A percentile compares a stretch with the other conserved stretches of the same genome.
These are phyloP conservation scores for Fusarium subtropicale DNA, from an alignment of 2,329 filamentous ascomycete genomes.

Conservation along the genomic window DNA sequence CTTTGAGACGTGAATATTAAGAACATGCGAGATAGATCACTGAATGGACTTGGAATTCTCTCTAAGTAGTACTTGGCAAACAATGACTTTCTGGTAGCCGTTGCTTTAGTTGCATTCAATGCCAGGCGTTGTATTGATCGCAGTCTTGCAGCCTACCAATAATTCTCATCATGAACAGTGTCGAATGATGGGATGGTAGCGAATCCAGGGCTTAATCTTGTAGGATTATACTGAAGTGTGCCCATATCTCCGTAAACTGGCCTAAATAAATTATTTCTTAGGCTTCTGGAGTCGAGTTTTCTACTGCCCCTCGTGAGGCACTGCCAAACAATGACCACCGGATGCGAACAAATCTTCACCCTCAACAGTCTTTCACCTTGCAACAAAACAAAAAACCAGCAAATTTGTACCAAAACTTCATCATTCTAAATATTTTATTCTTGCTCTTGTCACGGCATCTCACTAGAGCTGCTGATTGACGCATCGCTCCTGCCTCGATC, in stretches of 20 bases:
- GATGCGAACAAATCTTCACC: neutral
- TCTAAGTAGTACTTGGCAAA: no score
- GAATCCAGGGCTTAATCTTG: no score
- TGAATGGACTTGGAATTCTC: neutral
- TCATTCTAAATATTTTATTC: neutral
- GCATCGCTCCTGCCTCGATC: neutral
- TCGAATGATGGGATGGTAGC: no score
- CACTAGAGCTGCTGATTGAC: neutral
- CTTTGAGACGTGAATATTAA: neutral
- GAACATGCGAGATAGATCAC: neutral
- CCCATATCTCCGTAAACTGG: no score
- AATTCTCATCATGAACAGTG: no score
- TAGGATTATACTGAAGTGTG: no score
- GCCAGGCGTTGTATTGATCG: no score
- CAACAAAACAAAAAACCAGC: neutral
- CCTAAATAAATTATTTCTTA: no score
- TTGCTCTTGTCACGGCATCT: neutral
- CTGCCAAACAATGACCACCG: neutral
- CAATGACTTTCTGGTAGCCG: no score
- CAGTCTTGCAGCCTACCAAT: no score
- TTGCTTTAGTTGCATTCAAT: no score
- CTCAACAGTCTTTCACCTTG: neutral
- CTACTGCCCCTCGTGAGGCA: neutral
- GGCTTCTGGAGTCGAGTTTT: neutral
- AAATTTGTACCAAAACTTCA: no score